Evolutionary conservation across 768 basidiomycete genomes (phyloP).

Genomic region (Cystobasidium onofrii): DNA sequence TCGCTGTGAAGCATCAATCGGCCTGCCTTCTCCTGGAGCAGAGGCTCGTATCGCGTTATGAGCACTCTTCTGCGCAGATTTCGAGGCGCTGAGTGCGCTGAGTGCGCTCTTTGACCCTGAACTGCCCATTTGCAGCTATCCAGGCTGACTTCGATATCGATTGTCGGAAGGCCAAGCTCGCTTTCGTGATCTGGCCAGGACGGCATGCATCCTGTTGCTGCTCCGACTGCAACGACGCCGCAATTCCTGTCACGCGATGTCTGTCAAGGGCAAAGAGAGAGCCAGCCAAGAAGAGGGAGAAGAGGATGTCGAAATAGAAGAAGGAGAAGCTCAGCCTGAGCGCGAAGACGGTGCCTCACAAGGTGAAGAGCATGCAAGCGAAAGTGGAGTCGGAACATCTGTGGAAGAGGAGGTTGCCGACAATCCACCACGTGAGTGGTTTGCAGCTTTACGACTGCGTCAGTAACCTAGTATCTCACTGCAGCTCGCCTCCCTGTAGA

Average conservation of each 20-base stretch:
- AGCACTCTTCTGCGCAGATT: neutral
- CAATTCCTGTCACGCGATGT: neutral
- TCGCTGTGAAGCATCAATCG: neutral
- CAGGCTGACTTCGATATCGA: neutral
- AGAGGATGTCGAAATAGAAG: constrained; percentile 18
- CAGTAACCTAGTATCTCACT: too few species aligned
- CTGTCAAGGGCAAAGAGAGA: constrained; percentile 23
- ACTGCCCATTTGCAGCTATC: constrained; percentile 8
- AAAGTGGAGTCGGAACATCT: neutral
- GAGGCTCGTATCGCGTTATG: neutral
- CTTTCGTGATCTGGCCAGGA: too few species aligned
- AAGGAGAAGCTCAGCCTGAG: constrained; percentile 13
- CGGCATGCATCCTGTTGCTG: too few species aligned
- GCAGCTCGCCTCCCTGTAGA: neutral
- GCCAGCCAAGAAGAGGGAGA: constrained; percentile 12
- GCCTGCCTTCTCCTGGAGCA: neutral
- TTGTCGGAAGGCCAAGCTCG: neutral
- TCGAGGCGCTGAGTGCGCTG: neutral
- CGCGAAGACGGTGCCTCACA: neutral
- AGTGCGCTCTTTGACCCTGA: constrained; percentile 2
- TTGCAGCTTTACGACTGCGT: too few species aligned
- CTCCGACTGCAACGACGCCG: neutral
- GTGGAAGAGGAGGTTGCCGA: neutral
- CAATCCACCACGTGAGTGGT: neutral
- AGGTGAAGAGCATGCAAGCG: neutral